These are phyloP conservation scores for Castanea mollissima DNA, from an alignment of 306 rosid species.

Conservation along the genomic window DNA sequence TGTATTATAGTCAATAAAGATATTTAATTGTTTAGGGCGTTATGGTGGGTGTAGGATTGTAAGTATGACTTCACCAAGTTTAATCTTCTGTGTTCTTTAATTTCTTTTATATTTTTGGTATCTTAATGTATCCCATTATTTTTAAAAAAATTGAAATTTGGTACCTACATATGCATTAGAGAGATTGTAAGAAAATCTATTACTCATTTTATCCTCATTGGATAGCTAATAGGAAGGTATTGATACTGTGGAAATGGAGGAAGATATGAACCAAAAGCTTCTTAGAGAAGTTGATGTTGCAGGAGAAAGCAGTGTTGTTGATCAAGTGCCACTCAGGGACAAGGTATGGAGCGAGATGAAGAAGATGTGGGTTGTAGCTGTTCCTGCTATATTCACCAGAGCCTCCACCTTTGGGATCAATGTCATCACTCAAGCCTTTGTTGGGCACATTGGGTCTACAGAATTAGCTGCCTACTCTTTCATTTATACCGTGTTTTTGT, in stretches of 20 bases:
- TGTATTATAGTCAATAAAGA: too few relatives aligned
- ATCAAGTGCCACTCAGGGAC: not conserved
- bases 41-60: too few relatives aligned
- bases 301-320: not conserved
- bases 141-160: too few relatives aligned
- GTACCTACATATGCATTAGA: too few relatives aligned
- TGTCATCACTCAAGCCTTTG: conserved; percentile 26
- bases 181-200: too few relatives aligned
- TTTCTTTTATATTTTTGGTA: too few relatives aligned
- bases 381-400: conserved; percentile 29
- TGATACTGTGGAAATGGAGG: conserved; percentile 25
- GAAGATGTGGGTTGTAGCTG: conserved; percentile 24
- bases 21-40: too few relatives aligned
- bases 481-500: conserved; percentile 6
- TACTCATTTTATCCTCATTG: too few relatives aligned
- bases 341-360: conserved; percentile 23
- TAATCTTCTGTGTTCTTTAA: too few relatives aligned
- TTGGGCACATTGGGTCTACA: conserved; percentile 23
- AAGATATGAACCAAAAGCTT: conserved; percentile 23
- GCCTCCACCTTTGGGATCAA: conserved; percentile 14
- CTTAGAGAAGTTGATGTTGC: not conserved
- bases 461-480: conserved; percentile 19
- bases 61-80: too few relatives aligned
- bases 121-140: too few relatives aligned
- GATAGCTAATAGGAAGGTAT: too few relatives aligned